phyloP scores from a whole-genome alignment of 2,329 filamentous ascomycete species.

The Dactylonectria estremocensis region DNA sequence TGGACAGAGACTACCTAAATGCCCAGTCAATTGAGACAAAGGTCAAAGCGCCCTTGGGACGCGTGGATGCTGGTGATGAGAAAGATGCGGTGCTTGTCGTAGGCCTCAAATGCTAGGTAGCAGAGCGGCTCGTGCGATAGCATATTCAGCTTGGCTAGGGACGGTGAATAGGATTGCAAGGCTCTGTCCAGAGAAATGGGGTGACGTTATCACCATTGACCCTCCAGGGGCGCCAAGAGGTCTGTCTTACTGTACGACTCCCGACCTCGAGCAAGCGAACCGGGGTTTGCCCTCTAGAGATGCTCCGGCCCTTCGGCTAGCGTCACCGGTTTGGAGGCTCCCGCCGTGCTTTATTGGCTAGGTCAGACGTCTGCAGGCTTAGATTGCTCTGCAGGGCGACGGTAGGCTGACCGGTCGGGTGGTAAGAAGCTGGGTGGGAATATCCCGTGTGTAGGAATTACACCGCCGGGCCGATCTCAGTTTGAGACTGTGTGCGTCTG shows the following conservation, averaged over 20 bases:
- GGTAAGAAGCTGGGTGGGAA: background rate
- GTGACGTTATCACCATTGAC: conserved; percentile 7
- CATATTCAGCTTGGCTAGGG: background rate
- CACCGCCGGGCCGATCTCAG: background rate
- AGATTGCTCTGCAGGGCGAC: background rate
- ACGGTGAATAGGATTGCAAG: background rate
- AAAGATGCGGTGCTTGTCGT: background rate
- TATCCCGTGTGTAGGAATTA: conserved; percentile 1
- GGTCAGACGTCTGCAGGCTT: conserved; percentile 2
- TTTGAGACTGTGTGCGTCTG: conserved; percentile 11
- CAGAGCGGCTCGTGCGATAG: background rate
- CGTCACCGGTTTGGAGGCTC: conserved; percentile 11
- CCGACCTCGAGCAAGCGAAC: background rate
- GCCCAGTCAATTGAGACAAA: background rate
- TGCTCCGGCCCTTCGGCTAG: conserved; percentile 3
- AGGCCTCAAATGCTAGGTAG: background rate
- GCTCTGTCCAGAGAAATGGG: background rate
- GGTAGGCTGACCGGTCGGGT: background rate
- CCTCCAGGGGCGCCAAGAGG: background rate
- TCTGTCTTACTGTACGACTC: conserved; percentile 10
- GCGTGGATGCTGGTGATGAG: background rate
- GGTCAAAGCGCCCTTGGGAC: background rate
- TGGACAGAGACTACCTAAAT: background rate
- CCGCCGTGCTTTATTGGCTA: background rate
- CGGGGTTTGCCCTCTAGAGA: conserved; percentile 5